phyloP scores from a whole-genome alignment of 805 yeast genomes.

The Alloascoidea africana region DNA sequence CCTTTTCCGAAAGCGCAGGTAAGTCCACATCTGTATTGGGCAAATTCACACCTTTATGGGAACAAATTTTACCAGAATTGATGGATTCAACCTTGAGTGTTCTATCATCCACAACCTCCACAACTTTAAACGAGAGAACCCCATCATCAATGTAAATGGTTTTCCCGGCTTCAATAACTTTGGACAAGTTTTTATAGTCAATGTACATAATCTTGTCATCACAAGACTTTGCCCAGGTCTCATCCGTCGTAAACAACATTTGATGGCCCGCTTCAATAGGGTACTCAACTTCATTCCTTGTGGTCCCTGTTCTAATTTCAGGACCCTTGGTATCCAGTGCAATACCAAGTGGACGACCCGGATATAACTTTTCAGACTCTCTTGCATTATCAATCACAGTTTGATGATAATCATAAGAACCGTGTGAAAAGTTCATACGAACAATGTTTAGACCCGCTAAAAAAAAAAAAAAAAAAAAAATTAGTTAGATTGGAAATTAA shows the following conservation, averaged over 20 bases:
- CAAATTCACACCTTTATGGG: constrained; percentile 86
- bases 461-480: too few species aligned
- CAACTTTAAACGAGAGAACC: constrained; percentile 72
- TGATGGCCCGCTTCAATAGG: constrained; percentile 63
- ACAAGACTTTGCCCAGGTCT: constrained; percentile 39
- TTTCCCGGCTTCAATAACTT: constrained; percentile 60
- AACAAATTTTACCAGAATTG: constrained; percentile 74
- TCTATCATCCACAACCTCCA: constrained; percentile 50
- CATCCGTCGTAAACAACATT: constrained; percentile 74
- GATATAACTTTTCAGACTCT: constrained; percentile 65
- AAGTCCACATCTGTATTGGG: constrained; percentile 88
- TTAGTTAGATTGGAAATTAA: too few species aligned
- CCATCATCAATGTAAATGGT: constrained; percentile 80
- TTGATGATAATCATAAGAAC: constrained; percentile 81
- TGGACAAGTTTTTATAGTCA: constrained; percentile 76
- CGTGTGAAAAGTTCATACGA: constrained; percentile 86
- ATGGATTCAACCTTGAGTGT: constrained; percentile 64
- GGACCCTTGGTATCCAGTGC: constrained; percentile 90
- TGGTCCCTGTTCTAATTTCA: constrained; percentile 85
- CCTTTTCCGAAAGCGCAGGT: constrained; percentile 81
- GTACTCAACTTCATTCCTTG: constrained; percentile 49
- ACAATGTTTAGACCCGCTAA: constrained; percentile 83
- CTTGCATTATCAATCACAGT: constrained; percentile 74
- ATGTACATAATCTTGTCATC: constrained; percentile 62
- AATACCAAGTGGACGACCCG: constrained; percentile 79